Base-by-base conservation (phyloP, 2,329 filamentous ascomycete species). In the Fusarium pseudograminearum region DNA sequence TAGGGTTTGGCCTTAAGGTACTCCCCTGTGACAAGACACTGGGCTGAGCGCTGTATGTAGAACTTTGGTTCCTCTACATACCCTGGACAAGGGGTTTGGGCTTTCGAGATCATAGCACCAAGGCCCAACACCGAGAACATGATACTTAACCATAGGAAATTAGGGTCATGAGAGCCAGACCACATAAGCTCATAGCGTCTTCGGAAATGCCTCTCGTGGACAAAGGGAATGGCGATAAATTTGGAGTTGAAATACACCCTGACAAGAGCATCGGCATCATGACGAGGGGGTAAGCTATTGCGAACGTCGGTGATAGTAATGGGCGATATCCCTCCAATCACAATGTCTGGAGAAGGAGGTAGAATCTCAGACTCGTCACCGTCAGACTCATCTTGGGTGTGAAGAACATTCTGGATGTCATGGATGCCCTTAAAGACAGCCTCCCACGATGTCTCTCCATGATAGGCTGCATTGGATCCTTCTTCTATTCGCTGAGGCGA, bases 101-200 rank as follows among this genome's bases (percentile, higher is more conserved):
- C 61, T 40, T 76, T 73, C 26, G 76, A 74, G 24, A 83, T 77
- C 18, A 79, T 76, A 33, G 79, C 75, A 2, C 83, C 82, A 6
- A 80, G 78, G 63, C 78, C 79, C 40, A 86, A 68, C 47, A 85
- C 80, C 8, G 83, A 85, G 61, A 84, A 83, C 48, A 86, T 76
- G 40, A 84, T 82, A 67, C 84, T 85, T 45, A 85, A 76, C 85
- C 85, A 87, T 28, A 86, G 76, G 15, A 84, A 74, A 63, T 80
- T 81, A 5, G 80, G 76, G 1, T 76, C 74, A 6, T 75, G 69
- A 1, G 83, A 81, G 5, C 78, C 72, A 28, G 70, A 68, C 84
- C 84, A 86, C 66, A 86, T 85, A 7, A 77, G 78, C 41, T 83
- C 80, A 69, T 85, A 86, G 40, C 82, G 80, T 5, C 83, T 78